Evolutionary conservation across 768 basidiomycete species (phyloP), one percentile per base, ranked within the genome.

Genomic region (Russula sp.): DNA sequence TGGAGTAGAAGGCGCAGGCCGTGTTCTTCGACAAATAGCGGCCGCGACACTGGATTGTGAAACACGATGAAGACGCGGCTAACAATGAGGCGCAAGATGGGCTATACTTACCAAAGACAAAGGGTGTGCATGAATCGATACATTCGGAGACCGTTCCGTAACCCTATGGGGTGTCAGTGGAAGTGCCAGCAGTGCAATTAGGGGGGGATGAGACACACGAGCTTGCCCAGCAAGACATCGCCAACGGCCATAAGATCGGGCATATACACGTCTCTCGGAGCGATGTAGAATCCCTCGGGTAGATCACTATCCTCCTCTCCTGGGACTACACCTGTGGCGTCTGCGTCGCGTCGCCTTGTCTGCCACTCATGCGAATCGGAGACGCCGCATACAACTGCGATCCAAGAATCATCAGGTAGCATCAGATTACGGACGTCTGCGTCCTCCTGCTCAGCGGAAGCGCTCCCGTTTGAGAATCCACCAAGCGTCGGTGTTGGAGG

Each of bases 101-200:
- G 20, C 6, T 11, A 20, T 13, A 70, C 79, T 35, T 39, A 87
- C 86, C 86, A 68, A 86, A 92, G 36, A 92, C 82, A 61, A 91
- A 89, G 5, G 89, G 86, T 16, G 89, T 90, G 64, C 81, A 81
- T 5, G 85, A 77, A 67, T 90, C 87, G 18, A 90, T 81, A 62
- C 87, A 88, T 68, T 92, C 89, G 1, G 88, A 82, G 49, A 88
- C 88, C 0, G 88, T 89, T 14, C 89, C 89, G 69, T 90, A 92
- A 36, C 89, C 89, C 86, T 88, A 65, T n/a, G 22, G 22, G 10
- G 25, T 62, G 42, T 51, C 38, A 62, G 46, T 54, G 11, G 53
- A 60, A 22, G 56, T 3, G 29, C 51, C 34, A 39, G 56, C 16
- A 32, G 52, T 43, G 38, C 48, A 45, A 38, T 48, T 32, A 46